Conservation (phyloP, 148 eudicot species). For the Linanthus parryae region DNA sequence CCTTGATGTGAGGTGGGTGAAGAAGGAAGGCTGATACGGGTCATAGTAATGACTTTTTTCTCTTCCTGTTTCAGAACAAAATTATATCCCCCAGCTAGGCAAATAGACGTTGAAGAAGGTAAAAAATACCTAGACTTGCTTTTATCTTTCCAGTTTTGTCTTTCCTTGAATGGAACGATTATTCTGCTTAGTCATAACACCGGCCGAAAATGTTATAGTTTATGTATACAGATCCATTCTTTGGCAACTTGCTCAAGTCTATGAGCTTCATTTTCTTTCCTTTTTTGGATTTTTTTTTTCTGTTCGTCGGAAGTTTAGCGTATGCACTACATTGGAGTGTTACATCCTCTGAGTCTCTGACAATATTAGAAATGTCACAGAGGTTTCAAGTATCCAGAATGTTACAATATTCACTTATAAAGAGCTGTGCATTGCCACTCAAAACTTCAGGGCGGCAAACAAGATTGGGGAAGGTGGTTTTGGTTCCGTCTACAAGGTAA, state of each 20-base stretch:
- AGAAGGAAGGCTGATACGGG: not conserved
- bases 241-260: not conserved
- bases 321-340: not conserved
- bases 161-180: not conserved
- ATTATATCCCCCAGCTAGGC: conserved; percentile 9
- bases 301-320: not conserved
- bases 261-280: not conserved
- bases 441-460: conserved; percentile 41
- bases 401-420: conserved; percentile 45
- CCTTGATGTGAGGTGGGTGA: conserved; percentile 8
- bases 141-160: not conserved
- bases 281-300: not conserved
- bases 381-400: conserved; percentile 38
- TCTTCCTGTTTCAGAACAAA: conserved; percentile 20
- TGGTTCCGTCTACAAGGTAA: conserved; percentile 88
- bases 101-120: conserved; percentile 36
- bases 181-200: not conserved
- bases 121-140: conserved; percentile 7
- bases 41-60: conserved; percentile 31
- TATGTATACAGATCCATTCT: not conserved
- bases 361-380: conserved; percentile 15
- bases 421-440: conserved; percentile 55
- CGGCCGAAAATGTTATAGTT: too few species aligned
- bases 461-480: conserved; percentile 87
- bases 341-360: conserved; percentile 11